Conservation (phyloP, 2,329 filamentous ascomycete genomes). For the Helotiales sp. region DNA sequence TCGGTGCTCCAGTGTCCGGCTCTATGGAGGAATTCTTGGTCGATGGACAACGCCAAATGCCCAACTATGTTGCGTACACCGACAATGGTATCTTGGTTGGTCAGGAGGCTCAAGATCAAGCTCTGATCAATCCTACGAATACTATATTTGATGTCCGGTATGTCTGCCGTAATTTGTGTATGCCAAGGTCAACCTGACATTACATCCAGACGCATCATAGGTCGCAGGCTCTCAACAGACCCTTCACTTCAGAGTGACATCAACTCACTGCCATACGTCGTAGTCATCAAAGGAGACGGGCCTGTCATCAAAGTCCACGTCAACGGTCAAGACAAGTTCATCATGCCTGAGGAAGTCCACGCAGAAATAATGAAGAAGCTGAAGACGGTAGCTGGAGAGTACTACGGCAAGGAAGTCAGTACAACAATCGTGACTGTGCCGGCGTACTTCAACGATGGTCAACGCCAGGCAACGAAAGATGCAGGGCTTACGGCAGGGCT, state of each 20-base stretch:
- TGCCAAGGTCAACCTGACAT: background rate
- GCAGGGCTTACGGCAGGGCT: slow-evolving; percentile 69
- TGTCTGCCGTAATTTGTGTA: background rate
- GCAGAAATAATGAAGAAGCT: slow-evolving; percentile 22
- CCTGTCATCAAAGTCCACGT: slow-evolving; percentile 14
- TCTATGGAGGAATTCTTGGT: background rate
- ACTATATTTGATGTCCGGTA: slow-evolving; percentile 26
- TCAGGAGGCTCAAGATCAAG: slow-evolving; percentile 25
- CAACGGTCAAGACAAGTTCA: slow-evolving; percentile 1
- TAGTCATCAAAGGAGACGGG: slow-evolving; percentile 6
- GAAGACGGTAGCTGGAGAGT: slow-evolving; percentile 15
- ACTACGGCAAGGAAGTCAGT: slow-evolving; percentile 3
- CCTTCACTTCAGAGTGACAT: slow-evolving; percentile 13
- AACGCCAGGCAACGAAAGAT: slow-evolving; percentile 75
- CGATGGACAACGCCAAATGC: background rate
- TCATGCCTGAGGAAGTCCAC: slow-evolving; percentile 17
- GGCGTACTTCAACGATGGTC: slow-evolving; percentile 78
- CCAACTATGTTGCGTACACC: slow-evolving; percentile 29
- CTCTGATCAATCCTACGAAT: slow-evolving; percentile 22
- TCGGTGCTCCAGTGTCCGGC: slow-evolving; percentile 6
- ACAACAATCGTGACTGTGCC: slow-evolving; percentile 68
- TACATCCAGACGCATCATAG: slow-evolving; percentile 10
- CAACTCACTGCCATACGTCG: slow-evolving; percentile 13
- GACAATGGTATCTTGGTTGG: slow-evolving; percentile 24
- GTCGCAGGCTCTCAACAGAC: slow-evolving; percentile 21